These are phyloP conservation scores for Pittosporum tobira DNA, from an alignment of 129 eudicot genomes.

Conservation along the genomic window DNA sequence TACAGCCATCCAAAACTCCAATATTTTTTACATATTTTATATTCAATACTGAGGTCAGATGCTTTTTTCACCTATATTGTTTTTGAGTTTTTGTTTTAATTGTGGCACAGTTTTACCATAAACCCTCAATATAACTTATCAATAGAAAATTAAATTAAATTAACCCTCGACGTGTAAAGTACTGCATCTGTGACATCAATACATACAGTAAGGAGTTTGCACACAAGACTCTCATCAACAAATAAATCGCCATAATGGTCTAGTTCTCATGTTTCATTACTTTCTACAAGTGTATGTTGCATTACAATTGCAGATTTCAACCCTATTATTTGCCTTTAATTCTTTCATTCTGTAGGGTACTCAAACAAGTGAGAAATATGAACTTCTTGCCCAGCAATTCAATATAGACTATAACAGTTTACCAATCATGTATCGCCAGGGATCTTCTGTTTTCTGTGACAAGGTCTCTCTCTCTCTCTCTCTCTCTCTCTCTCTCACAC, in stretches of 20 bases:
- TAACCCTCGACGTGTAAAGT: too few species aligned
- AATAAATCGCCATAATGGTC: neutral
- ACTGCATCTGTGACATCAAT: neutral
- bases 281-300: neutral
- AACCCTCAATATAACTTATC: too few species aligned
- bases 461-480: slow-evolving; percentile 25
- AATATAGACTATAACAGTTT: slow-evolving; percentile 47
- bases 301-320: neutral
- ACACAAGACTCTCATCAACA: neutral
- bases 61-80: too few species aligned
- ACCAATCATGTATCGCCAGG: slow-evolving; percentile 64
- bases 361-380: slow-evolving; percentile 68
- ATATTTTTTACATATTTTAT: too few species aligned
- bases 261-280: neutral
- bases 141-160: too few species aligned
- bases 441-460: slow-evolving; percentile 79
- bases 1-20: too few species aligned
- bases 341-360: slow-evolving; percentile 52
- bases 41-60: too few species aligned
- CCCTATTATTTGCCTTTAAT: neutral
- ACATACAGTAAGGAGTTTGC: neutral
- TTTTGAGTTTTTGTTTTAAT: too few species aligned
- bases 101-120: too few species aligned
- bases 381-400: slow-evolving; percentile 39
- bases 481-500: too few species aligned